A percentile compares a stretch with the other conserved stretches of the same genome.
Evolutionary conservation across 805 yeast genomes (phyloP).

Genomic region (Wickerhamomyces canadensis): DNA sequence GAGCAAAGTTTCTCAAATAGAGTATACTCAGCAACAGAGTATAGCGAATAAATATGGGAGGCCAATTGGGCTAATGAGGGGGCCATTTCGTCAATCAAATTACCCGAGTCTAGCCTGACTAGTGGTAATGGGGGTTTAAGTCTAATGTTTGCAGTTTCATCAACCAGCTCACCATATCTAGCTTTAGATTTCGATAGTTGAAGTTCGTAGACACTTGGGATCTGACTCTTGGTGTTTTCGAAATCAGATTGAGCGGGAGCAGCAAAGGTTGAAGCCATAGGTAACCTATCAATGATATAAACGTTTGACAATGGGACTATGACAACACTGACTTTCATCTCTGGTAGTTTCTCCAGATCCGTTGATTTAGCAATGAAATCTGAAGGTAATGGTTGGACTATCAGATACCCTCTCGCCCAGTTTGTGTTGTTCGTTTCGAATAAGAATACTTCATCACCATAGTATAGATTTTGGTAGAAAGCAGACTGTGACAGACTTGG

Average conservation of each 20-base stretch:
- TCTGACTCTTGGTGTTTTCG: slow-evolving; percentile 16
- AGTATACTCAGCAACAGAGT: slow-evolving; percentile 65
- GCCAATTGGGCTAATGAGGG: slow-evolving; percentile 52
- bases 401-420: slow-evolving; percentile 79
- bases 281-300: slow-evolving; percentile 37
- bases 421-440: slow-evolving; percentile 56
- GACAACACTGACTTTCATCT: slow-evolving; percentile 44
- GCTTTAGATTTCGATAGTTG: slow-evolving; percentile 26
- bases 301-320: slow-evolving; percentile 58
- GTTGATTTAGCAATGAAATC: slow-evolving; percentile 58
- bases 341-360: slow-evolving; percentile 59
- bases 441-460: slow-evolving; percentile 73
- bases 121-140: slow-evolving; percentile 53
- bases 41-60: slow-evolving; percentile 62
- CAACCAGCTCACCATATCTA: slow-evolving; percentile 22
- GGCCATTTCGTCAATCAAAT: slow-evolving; percentile 49
- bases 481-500: slow-evolving; percentile 29
- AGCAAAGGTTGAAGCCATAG: slow-evolving; percentile 31
- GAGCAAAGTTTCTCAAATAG: slow-evolving; percentile 49
- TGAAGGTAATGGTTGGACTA: slow-evolving; percentile 63
- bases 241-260: slow-evolving; percentile 25
- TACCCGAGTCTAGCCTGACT: slow-evolving; percentile 36
- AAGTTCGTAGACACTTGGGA: slow-evolving; percentile 33
- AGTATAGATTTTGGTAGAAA: slow-evolving; percentile 49
- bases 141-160: slow-evolving; percentile 21